A percentile compares a stretch with the other conserved stretches of the same genome.
Conservation (phyloP, 1,284 basidiomycete species). For the Heliocybe sulcata region DNA sequence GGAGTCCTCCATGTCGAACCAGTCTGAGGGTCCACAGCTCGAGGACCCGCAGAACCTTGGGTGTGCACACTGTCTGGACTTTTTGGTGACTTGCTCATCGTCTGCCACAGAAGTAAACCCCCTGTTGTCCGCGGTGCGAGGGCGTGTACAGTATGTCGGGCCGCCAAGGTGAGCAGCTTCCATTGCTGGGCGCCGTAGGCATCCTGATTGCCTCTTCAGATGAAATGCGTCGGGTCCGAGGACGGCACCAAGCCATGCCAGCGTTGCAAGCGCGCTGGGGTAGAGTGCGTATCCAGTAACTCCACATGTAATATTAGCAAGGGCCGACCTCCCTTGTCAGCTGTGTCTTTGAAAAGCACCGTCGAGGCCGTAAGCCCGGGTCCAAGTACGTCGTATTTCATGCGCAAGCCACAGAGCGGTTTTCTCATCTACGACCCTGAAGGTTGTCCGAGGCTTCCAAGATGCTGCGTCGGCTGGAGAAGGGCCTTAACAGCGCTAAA, state of each 20-base stretch:
- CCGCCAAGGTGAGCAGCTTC: conserved; percentile 55
- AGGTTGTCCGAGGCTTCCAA: conserved; percentile 82
- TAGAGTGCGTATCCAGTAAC: conserved; percentile 41
- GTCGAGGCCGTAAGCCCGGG: conserved; percentile 79
- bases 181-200: not conserved
- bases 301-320: not conserved
- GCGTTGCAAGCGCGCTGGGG: conserved; percentile 70
- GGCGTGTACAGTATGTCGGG: conserved; percentile 75
- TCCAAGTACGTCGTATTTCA: conserved; percentile 54
- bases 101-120: conserved; percentile 30
- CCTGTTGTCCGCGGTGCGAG: conserved; percentile 67
- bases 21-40: not conserved
- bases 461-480: conserved; percentile 78
- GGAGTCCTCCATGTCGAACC: not conserved
- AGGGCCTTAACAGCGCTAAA: conserved; percentile 71
- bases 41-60: not conserved
- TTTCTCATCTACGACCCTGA: conserved; percentile 9
- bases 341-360: conserved; percentile 80
- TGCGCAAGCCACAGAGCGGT: conserved; percentile 5
- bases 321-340: conserved; percentile 27
- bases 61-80: not conserved
- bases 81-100: not conserved
- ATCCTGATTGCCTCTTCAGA: conserved; percentile 34
- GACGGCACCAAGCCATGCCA: conserved; percentile 71
- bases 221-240: conserved; percentile 84